These are phyloP conservation scores for Malus sylvestris DNA, from an alignment of 306 rosid species.

Conservation along the genomic window DNA sequence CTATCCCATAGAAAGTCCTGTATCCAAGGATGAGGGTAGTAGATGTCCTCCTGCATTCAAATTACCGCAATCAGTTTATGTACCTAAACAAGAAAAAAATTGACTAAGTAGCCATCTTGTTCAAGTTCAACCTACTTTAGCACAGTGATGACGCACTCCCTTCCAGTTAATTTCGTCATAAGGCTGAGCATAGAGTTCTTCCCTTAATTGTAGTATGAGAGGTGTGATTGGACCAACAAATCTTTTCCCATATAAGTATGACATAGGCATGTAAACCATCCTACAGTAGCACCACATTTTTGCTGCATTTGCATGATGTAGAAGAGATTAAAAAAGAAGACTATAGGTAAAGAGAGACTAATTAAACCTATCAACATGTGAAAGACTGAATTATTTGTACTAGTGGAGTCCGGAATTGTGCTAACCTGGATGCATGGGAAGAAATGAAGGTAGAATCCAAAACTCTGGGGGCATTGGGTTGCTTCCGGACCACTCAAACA, in stretches of 20 bases:
- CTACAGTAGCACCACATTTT: slow-evolving; percentile 78
- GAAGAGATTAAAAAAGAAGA: neutral
- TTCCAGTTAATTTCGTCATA: slow-evolving; percentile 50
- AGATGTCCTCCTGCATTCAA: slow-evolving; percentile 48
- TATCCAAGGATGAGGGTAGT: slow-evolving; percentile 50
- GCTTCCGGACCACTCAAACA: slow-evolving; percentile 62
- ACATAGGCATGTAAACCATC: slow-evolving; percentile 66
- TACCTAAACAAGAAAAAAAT: too few relatives aligned
- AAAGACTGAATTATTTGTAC: too few relatives aligned
- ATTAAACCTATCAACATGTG: neutral
- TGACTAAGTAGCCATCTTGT: neutral
- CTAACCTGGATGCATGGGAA: slow-evolving; percentile 65
- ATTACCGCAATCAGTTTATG: neutral
- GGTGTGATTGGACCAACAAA: slow-evolving; percentile 68
- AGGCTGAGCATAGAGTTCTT: slow-evolving; percentile 43
- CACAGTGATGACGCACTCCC: slow-evolving; percentile 46
- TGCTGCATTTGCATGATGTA: slow-evolving; percentile 25
- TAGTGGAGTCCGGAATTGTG: too few relatives aligned
- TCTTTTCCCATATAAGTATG: slow-evolving; percentile 58
- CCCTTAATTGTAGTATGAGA: slow-evolving; percentile 47
- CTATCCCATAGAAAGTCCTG: slow-evolving; percentile 69
- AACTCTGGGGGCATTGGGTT: slow-evolving; percentile 86
- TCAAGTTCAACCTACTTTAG: slow-evolving; percentile 22
- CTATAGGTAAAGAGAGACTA: neutral
- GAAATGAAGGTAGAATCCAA: slow-evolving; percentile 77